These are phyloP conservation scores for Liquidambar formosana DNA, from an alignment of 164 flowering plant species.

Conservation along the genomic window DNA sequence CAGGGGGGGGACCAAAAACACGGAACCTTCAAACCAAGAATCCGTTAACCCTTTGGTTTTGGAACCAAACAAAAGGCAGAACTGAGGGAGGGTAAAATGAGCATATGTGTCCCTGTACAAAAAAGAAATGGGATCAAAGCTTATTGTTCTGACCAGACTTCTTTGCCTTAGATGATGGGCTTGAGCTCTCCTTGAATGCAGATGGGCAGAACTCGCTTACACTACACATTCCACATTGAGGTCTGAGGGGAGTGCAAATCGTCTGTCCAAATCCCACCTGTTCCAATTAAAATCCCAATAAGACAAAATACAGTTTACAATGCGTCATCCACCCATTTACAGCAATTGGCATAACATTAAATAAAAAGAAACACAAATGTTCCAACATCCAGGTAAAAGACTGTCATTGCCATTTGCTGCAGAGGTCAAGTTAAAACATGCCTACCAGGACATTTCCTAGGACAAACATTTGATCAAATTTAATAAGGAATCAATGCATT, in stretches of 20 bases:
- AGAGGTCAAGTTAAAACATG: no score
- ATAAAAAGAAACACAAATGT: no score
- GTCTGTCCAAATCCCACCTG: conserved; percentile 99
- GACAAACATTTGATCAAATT: no score
- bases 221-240: conserved; percentile 70
- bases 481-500: no score
- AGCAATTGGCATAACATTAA: no score
- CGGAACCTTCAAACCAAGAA: no score
- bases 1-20: no score
- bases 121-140: conserved; percentile 5
- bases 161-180: conserved; percentile 49
- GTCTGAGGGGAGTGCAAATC: conserved; percentile 86
- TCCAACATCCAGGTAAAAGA: no score
- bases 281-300: conserved; percentile 6
- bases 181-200: conserved; percentile 74
- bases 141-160: conserved; percentile 27
- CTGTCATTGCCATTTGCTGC: no score
- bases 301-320: no score
- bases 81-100: neutral
- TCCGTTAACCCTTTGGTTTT: neutral
- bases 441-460: no score
- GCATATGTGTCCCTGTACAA: neutral
- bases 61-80: neutral
- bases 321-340: neutral
- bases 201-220: conserved; percentile 76